phyloP scores from a whole-genome alignment of 179 eudicot genomes.

The Spergularia azorica region DNA sequence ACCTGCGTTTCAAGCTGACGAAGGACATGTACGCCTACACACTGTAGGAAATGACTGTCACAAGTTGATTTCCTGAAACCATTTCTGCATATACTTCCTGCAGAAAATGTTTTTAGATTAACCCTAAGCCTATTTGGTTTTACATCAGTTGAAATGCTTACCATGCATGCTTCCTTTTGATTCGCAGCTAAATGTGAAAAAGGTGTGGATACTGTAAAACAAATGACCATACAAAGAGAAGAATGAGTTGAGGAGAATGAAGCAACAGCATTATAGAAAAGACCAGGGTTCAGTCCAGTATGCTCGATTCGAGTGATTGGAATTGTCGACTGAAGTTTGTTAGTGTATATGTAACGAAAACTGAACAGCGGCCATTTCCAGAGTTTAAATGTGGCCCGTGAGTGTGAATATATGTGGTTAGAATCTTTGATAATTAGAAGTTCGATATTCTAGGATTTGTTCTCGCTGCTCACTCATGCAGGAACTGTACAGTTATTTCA shows the following conservation, averaged over 20 bases:
- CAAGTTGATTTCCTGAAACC: neutral
- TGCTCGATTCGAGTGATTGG: neutral
- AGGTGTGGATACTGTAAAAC: neutral
- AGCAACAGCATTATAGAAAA: neutral
- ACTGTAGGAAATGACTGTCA: neutral
- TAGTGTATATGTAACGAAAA: neutral
- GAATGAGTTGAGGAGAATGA: neutral
- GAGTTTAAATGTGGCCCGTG: neutral
- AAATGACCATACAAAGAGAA: neutral
- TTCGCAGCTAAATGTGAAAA: conserved; percentile 11
- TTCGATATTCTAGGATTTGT: too few relatives aligned
- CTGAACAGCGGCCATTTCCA: neutral
- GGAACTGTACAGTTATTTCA: too few relatives aligned
- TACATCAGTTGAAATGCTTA: conserved; percentile 1
- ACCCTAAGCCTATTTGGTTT: neutral
- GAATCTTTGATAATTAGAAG: too few relatives aligned
- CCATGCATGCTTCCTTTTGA: neutral
- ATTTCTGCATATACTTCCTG: neutral
- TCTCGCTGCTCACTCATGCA: too few relatives aligned
- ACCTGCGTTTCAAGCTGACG: neutral
- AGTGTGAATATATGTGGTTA: neutral
- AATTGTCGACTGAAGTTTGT: neutral
- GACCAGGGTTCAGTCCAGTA: neutral
- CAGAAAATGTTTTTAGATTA: neutral
- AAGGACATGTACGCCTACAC: neutral